Evolutionary conservation across 2,329 filamentous ascomycete species (phyloP).

Genomic region (Fusarium incarnatum): DNA sequence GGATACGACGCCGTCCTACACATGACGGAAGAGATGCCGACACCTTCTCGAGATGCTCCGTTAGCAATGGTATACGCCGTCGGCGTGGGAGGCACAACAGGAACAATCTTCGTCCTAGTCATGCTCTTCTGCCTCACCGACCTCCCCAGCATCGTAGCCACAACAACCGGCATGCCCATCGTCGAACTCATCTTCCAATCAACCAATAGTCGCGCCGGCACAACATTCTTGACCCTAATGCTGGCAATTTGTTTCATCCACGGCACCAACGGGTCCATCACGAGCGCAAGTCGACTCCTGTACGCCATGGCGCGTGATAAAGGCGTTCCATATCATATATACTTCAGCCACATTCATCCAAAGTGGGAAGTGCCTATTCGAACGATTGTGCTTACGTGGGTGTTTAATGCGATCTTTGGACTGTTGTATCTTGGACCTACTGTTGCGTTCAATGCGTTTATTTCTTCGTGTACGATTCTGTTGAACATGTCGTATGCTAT

Average conservation of each 20-base stretch:
- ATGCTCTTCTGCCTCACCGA: slow-evolving; percentile 57
- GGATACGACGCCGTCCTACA: slow-evolving; percentile 60
- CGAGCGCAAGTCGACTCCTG: slow-evolving; percentile 56
- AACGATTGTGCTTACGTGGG: slow-evolving; percentile 22
- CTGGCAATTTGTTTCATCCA: slow-evolving; percentile 59
- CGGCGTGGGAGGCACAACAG: slow-evolving; percentile 56
- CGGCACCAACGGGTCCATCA: slow-evolving; percentile 58
- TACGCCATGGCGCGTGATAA: slow-evolving; percentile 49
- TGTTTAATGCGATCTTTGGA: slow-evolving; percentile 36
- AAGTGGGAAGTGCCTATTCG: slow-evolving; percentile 30
- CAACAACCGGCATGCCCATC: slow-evolving; percentile 59
- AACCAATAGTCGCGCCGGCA: slow-evolving; percentile 54
- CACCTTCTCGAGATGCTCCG: slow-evolving; percentile 54
- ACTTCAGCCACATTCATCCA: slow-evolving; percentile 31
- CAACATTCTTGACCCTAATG: slow-evolving; percentile 56
- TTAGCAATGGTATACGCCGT: slow-evolving; percentile 59
- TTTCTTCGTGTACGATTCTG: slow-evolving; percentile 38
- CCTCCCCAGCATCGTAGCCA: slow-evolving; percentile 50
- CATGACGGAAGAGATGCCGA: slow-evolving; percentile 61
- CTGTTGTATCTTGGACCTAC: slow-evolving; percentile 33
- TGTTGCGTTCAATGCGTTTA: slow-evolving; percentile 37
- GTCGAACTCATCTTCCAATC: slow-evolving; percentile 59
- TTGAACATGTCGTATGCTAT: slow-evolving; percentile 39
- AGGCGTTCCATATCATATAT: slow-evolving; percentile 22
- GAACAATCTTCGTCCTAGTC: slow-evolving; percentile 54